These are phyloP conservation scores for Coccomyxa sp. DNA, from an alignment of 139 green algal genomes.

Conservation along the genomic window DNA sequence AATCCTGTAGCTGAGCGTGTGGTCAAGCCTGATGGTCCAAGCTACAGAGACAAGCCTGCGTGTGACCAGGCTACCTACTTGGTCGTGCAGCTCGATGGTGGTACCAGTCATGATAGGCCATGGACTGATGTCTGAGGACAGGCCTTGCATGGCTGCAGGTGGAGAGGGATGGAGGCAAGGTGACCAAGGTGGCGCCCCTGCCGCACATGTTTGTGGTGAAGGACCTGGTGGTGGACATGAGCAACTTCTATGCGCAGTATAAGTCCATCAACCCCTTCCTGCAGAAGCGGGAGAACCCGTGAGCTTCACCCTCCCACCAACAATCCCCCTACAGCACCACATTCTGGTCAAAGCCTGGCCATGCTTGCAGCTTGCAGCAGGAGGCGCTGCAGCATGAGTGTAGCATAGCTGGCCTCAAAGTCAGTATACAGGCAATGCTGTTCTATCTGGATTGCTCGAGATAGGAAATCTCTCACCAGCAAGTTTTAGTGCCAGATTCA, in stretches of 20 bases:
- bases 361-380: not conserved
- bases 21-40: no score
- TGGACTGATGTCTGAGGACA: no score
- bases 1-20: no score
- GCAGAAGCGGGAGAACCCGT: constrained; percentile 65
- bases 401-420: no score
- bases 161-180: constrained; percentile 42
- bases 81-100: no score
- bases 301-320: not conserved
- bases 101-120: no score
- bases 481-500: no score
- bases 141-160: constrained; percentile 20
- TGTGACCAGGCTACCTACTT: no score
- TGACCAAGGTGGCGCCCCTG: constrained; percentile 88
- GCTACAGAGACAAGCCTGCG: not conserved
- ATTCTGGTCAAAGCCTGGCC: not conserved
- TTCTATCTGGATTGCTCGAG: no score
- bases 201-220: constrained; percentile 99
- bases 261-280: constrained; percentile 98
- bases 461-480: no score
- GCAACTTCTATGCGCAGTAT: constrained; percentile 99
- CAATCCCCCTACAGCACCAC: not conserved
- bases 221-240: constrained; percentile 99
- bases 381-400: no score
- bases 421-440: no score